Conservation (phyloP, 768 basidiomycete genomes). For the Lentinula sp. region DNA sequence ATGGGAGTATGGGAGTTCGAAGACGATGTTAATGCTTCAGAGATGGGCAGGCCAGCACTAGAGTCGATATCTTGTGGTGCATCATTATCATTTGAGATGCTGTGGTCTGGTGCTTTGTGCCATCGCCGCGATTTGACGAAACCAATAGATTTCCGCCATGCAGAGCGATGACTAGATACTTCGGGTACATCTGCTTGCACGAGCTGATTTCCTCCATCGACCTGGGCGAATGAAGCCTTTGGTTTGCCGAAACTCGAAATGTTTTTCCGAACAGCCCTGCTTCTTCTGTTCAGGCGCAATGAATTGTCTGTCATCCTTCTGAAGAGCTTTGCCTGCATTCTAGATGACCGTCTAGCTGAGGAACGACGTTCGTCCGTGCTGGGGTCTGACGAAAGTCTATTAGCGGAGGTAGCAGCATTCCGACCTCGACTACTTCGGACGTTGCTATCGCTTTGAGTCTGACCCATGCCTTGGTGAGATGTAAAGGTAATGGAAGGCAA, state of each 20-base stretch:
- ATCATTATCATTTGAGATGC: not conserved
- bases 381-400: not conserved
- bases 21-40: conserved; percentile 6
- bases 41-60: conserved; percentile 9
- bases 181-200: not conserved
- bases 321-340: not conserved
- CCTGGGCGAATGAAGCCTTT: conserved; percentile 8
- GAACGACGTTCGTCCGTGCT: not conserved
- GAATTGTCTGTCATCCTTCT: not conserved
- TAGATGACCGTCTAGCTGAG: too few relatives aligned
- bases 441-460: not conserved
- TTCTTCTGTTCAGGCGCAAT: not conserved
- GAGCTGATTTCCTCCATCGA: conserved; percentile 8
- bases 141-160: not conserved
- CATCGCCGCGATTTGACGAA: not conserved
- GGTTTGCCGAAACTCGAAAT: conserved; percentile 24
- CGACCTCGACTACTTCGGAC: not conserved
- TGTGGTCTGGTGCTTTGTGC: not conserved
- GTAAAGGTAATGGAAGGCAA: not conserved
- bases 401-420: too few relatives aligned
- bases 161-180: conserved; percentile 5
- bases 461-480: not conserved
- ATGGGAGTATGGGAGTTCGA: not conserved
- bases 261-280: conserved; percentile 23
- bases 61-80: not conserved